These are phyloP conservation scores for Ophiostoma triangulosporum DNA, from an alignment of 2,329 filamentous ascomycete genomes.

Conservation along the genomic window DNA sequence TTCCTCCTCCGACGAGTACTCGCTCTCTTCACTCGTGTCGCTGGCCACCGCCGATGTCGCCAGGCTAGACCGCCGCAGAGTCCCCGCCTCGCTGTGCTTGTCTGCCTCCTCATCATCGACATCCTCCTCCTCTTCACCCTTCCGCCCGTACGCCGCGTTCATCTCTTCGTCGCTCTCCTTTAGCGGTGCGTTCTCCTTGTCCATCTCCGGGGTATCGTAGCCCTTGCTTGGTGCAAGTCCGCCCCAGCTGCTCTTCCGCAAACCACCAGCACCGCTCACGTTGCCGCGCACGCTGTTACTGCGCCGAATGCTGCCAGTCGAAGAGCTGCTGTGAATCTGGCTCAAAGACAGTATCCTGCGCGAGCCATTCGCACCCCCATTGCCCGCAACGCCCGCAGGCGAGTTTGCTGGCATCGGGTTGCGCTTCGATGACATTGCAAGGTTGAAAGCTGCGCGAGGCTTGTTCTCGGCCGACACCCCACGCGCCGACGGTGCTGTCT, in stretches of 20 bases:
- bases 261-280: constrained; percentile 26
- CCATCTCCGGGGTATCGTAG: constrained; percentile 40
- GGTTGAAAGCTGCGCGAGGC: constrained; percentile 30
- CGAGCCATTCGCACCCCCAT: constrained; percentile 32
- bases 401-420: constrained; percentile 32
- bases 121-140: not conserved
- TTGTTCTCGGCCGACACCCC: constrained; percentile 12
- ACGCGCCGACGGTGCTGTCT: not conserved
- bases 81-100: constrained; percentile 36
- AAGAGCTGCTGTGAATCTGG: constrained; percentile 69
- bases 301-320: constrained; percentile 52
- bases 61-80: constrained; percentile 33
- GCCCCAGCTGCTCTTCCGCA: constrained; percentile 60
- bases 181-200: constrained; percentile 26
- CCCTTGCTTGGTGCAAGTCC: constrained; percentile 31
- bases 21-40: constrained; percentile 20
- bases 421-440: constrained; percentile 40
- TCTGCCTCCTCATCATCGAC: constrained; percentile 19
- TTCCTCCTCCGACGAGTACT: constrained; percentile 24
- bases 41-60: constrained; percentile 15
- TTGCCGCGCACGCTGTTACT: constrained; percentile 65
- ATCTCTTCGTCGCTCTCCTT: constrained; percentile 47
- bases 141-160: constrained; percentile 7
- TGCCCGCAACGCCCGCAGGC: constrained; percentile 15
- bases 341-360: constrained; percentile 81